These are phyloP conservation scores for Amylocystis lapponica DNA, from an alignment of 768 basidiomycete genomes.

Conservation along the genomic window DNA sequence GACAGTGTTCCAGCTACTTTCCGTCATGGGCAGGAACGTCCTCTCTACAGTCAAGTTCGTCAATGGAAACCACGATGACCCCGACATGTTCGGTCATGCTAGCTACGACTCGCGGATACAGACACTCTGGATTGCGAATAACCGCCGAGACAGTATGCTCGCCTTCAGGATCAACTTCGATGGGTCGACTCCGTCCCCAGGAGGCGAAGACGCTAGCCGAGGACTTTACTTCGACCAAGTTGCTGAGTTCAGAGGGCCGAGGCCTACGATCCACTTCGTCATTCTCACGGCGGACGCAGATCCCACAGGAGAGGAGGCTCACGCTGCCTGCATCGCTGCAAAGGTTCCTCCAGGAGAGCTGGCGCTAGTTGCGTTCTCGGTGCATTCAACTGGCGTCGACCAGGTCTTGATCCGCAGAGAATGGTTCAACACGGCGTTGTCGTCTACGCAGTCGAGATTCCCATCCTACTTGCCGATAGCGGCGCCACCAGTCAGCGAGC, in stretches of 20 bases:
- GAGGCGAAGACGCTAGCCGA: conserved; percentile 51
- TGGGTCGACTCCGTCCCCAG: conserved; percentile 40
- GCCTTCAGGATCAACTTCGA: conserved; percentile 74
- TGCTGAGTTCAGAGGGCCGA: conserved; percentile 77
- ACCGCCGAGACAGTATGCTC: conserved; percentile 76
- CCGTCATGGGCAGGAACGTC: conserved; percentile 65
- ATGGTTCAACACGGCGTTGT: conserved; percentile 72
- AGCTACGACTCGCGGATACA: conserved; percentile 82
- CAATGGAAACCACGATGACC: conserved; percentile 63
- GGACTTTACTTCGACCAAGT: conserved; percentile 67
- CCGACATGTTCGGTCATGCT: conserved; percentile 85
- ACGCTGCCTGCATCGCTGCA: conserved; percentile 78
- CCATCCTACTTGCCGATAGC: conserved; percentile 37
- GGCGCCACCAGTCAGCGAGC: conserved; percentile 16
- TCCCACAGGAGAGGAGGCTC: conserved; percentile 75
- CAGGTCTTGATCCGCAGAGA: conserved; percentile 83
- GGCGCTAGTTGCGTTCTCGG: conserved; percentile 80
- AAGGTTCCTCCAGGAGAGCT: conserved; percentile 72
- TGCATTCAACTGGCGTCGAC: conserved; percentile 87
- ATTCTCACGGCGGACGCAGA: conserved; percentile 82
- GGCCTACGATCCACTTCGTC: conserved; percentile 85
- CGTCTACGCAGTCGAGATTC: conserved; percentile 52
- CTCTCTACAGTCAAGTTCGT: conserved; percentile 78
- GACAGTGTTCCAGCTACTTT: conserved; percentile 77
- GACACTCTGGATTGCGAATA: conserved; percentile 86